Evolutionary conservation across 2,329 filamentous ascomycete genomes (phyloP).

Genomic region (Zarea fungicola): DNA sequence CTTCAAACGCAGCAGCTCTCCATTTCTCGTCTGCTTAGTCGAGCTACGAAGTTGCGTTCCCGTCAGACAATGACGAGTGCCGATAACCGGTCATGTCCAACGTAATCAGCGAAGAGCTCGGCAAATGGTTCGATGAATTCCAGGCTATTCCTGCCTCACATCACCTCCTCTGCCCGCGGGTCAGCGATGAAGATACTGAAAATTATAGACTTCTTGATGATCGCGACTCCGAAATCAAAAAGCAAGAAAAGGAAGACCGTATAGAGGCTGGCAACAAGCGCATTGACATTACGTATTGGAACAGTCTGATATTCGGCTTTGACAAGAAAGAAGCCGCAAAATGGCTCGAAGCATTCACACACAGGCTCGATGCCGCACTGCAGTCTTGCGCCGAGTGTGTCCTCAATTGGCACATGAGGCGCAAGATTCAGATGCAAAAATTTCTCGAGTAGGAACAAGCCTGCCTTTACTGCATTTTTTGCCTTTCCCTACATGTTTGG

Average conservation of each 20-base stretch:
- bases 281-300: slow-evolving; percentile 59
- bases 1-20: neutral
- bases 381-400: slow-evolving; percentile 65
- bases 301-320: slow-evolving; percentile 64
- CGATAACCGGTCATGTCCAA: slow-evolving; percentile 3
- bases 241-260: slow-evolving; percentile 45
- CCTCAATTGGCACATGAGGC: slow-evolving; percentile 66
- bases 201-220: slow-evolving; percentile 52
- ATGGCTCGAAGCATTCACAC: slow-evolving; percentile 55
- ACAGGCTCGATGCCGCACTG: slow-evolving; percentile 53
- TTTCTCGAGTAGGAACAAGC: slow-evolving; percentile 50
- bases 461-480: too few relatives aligned
- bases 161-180: slow-evolving; percentile 65
- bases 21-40: neutral
- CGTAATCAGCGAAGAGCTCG: slow-evolving; percentile 31
- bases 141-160: slow-evolving; percentile 40
- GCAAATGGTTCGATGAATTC: slow-evolving; percentile 38
- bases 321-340: slow-evolving; percentile 54
- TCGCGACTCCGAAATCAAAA: slow-evolving; percentile 42
- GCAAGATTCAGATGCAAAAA: slow-evolving; percentile 56
- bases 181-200: slow-evolving; percentile 56
- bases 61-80: neutral
- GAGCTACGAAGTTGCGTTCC: too few relatives aligned
- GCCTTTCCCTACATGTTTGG: too few relatives aligned
- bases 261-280: slow-evolving; percentile 52